These are phyloP conservation scores for Kockovaella imperatae DNA, from an alignment of 768 basidiomycete genomes.

Conservation along the genomic window DNA sequence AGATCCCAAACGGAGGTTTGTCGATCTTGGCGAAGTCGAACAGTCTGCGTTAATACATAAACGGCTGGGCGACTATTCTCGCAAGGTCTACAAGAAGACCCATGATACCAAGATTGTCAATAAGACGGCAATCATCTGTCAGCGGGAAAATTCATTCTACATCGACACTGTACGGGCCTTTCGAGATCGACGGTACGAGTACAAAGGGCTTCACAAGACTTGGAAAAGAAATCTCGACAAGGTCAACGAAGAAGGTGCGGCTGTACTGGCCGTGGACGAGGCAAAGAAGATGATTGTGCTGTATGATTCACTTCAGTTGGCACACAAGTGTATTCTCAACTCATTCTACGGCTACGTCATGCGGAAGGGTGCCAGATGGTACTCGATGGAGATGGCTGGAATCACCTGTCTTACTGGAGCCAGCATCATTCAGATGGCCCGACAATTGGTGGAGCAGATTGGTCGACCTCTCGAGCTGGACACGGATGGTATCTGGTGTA, in stretches of 20 bases:
- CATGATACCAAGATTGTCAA: conserved; percentile 95
- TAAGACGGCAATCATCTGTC: conserved; percentile 90
- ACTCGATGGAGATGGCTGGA: conserved; percentile 99
- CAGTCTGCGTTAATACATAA: conserved; percentile 91
- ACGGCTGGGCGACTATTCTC: conserved; percentile 93
- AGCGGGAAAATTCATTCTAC: conserved; percentile 97
- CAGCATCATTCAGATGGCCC: conserved; percentile 97
- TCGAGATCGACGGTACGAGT: conserved; percentile 95
- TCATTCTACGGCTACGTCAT: conserved; percentile 99
- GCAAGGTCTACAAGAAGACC: conserved; percentile 96
- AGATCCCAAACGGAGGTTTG: conserved; percentile 67
- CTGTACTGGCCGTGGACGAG: conserved; percentile 82
- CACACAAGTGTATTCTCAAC: conserved; percentile 99
- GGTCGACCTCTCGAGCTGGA: conserved; percentile 94
- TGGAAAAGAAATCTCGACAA: conserved; percentile 98
- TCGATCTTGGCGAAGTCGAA: conserved; percentile 72
- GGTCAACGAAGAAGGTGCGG: conserved; percentile 58
- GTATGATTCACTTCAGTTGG: conserved; percentile 95
- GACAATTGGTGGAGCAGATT: conserved; percentile 92
- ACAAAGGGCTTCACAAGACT: conserved; percentile 95
- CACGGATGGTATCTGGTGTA: conserved; percentile 99
- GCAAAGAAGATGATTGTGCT: conserved; percentile 98
- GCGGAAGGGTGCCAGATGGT: conserved; percentile 98
- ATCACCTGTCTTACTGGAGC: conserved; percentile 98
- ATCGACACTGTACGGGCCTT: conserved; percentile 96